Evolutionary conservation across 441 rosid species (phyloP), one percentile per base, ranked within the genome.

Genomic region (Populus hybrid): DNA sequence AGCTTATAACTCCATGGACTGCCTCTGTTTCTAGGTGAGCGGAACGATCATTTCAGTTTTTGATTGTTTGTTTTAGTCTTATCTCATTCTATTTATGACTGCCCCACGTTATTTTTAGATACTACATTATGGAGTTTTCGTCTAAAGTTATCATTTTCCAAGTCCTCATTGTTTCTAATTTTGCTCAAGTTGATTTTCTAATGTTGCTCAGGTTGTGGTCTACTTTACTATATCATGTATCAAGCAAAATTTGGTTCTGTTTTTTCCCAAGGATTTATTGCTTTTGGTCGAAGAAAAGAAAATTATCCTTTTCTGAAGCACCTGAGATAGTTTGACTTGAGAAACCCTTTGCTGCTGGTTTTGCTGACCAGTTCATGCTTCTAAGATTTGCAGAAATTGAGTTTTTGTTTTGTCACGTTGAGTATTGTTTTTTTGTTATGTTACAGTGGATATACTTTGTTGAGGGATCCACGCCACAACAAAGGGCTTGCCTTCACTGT

Each of bases 391-490:
- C 67, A 73, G 54, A 69, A 42, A n/a, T 70, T 72, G 12, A 46
- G 34, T 11, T 42, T 70, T 69, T 35, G 65, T 57, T 61, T 30
- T 30, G 32, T 74, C 35, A 8, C 36, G 16, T 32, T 10, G 32
- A 23, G 61, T 65, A 75, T n/a, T 32, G 72, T 20, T 40, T 5
- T 30, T 73, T 54, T 69, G 61, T 1, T 54, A 54, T 54, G 61
- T 54, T 84, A 78, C 86, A 94, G 99, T 81, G 99, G 99, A 9
- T 90, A 89, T 82, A 77, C 90, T 54, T 87, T 94, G 95, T 81
- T 95, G 93, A 86, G 99, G 46, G 96, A 95, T 65, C 97, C 99
- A 1, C 88, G 79, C 77, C 92, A 92, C 88, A 94, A 95, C 88
- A 95, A 95, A 78, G 98, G 99, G 78, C 93, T 93, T 77, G 97